Percentiles rank a stretch among this genome's conserved stretches.
phyloP scores from a whole-genome alignment of 2,329 filamentous ascomycete species.

The Fusarium citri region DNA sequence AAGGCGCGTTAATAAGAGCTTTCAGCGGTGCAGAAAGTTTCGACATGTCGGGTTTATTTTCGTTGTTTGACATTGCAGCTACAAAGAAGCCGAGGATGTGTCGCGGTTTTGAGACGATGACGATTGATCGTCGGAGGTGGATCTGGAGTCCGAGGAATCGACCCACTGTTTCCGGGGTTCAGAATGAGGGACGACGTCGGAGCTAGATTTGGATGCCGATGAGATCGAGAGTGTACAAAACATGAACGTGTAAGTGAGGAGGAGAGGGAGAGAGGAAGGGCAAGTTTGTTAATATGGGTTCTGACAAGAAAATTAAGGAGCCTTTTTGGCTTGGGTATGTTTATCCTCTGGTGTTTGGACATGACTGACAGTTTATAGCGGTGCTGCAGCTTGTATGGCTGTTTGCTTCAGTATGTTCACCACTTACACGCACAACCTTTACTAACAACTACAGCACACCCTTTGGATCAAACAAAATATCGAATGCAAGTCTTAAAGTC shows the following conservation, averaged over 20 bases:
- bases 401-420: slow-evolving; percentile 57
- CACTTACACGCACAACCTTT: fast-evolving
- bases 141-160: slow-evolving; percentile 36
- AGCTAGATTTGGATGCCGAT: slow-evolving; percentile 33
- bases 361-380: slow-evolving; percentile 45
- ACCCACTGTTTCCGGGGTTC: slow-evolving; percentile 34
- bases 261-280: neutral
- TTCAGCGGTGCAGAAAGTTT: slow-evolving; percentile 79
- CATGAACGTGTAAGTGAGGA: neutral
- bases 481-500: slow-evolving; percentile 59
- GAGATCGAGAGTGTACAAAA: slow-evolving; percentile 23
- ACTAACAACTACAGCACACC: slow-evolving; percentile 52
- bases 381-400: slow-evolving; percentile 58
- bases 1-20: slow-evolving; percentile 76
- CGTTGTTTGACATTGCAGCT: slow-evolving; percentile 8
- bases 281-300: slow-evolving; percentile 24
- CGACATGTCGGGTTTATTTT: slow-evolving; percentile 65
- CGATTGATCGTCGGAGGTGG: slow-evolving; percentile 24
- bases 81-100: slow-evolving; percentile 19
- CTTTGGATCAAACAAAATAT: slow-evolving; percentile 59
- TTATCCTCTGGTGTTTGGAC: fast-evolving
- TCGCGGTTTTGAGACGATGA: slow-evolving; percentile 31
- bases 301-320: slow-evolving; percentile 49
- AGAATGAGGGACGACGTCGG: slow-evolving; percentile 18
- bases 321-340: slow-evolving; percentile 60